Base-by-base conservation (phyloP, 495 filamentous ascomycete genomes). In the Viridothelium virens region DNA sequence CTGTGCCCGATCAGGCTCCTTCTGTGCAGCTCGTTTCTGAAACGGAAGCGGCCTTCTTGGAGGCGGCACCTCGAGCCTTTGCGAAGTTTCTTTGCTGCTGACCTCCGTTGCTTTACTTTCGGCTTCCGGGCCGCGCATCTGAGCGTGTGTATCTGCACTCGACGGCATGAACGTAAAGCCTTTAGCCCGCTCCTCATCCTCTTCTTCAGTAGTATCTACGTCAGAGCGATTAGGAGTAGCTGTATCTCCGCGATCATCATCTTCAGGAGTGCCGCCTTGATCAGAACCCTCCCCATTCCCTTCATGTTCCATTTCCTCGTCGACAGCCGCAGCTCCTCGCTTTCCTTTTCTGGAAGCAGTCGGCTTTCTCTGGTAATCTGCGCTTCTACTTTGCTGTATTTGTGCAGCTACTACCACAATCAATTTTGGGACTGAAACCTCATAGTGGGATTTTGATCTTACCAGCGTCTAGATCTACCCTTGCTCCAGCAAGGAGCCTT, bases 401-500 rank as follows among this genome's bases (percentile, higher is more conserved):
- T 66, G 62, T 3, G 66, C 66, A 39, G 66, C 71, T 56, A 34
- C 62, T 64, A 16, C 66, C 46, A 25, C 25, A 1, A 10, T 69
- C 39, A 61, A 63, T 48, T 61, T 68, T n/a, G 9, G 69, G 63
- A 5, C 41, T 62, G 34, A 56, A 47, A 61, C 10, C 50, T 25
- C 31, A 61, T 25, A 38, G 11, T 16, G 6, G 56, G 18, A 36
- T 39, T 2, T 65, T 50, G 34, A 16, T 59, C 71, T 70, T 70
- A 69, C 71, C 74, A 16, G 66, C 67, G 1, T 75, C 71, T 0
- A 80, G 74, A 71, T 89, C 84, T 9, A 84, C 74, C 46, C 82
- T 85, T 6, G 85, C 83, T n/a, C 80, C 78, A 16, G 80, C 82
- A 4, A 94, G 74, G 9, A 92, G 70, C 25, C 87, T 82, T 68